These are phyloP conservation scores for Fragilaria radians DNA, from an alignment of 108 stramenopile species.

Conservation along the genomic window DNA sequence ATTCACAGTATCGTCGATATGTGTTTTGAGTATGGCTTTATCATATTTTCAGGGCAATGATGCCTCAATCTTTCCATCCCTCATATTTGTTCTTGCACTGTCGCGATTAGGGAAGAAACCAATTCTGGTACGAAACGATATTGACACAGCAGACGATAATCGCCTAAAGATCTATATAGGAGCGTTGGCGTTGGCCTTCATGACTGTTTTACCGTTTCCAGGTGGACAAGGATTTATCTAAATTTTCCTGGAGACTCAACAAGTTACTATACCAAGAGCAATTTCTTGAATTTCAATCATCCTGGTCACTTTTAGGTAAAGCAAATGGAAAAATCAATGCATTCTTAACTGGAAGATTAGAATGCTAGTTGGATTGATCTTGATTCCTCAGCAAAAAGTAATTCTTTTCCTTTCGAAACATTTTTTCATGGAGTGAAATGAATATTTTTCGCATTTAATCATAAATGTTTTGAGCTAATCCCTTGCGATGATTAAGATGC, in stretches of 20 bases:
- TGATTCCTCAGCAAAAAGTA: too few relatives aligned
- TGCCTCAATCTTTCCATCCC: not conserved
- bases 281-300: too few relatives aligned
- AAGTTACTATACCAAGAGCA: too few relatives aligned
- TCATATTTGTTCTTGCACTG: not conserved
- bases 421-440: too few relatives aligned
- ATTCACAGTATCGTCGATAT: conserved; percentile 26
- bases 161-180: conserved; percentile 36
- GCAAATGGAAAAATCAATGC: too few relatives aligned
- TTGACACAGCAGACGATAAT: conserved; percentile 43
- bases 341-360: too few relatives aligned
- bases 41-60: conserved; percentile 8
- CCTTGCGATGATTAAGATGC: too few relatives aligned
- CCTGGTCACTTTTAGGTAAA: too few relatives aligned
- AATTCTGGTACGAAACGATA: conserved; percentile 37
- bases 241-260: not conserved
- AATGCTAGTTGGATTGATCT: too few relatives aligned
- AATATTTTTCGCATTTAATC: too few relatives aligned
- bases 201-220: conserved; percentile 62
- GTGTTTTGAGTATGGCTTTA: conserved; percentile 14
- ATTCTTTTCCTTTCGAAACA: too few relatives aligned
- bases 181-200: conserved; percentile 25
- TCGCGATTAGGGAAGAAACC: not conserved
- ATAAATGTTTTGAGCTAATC: too few relatives aligned
- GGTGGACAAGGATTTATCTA: conserved; percentile 24